Base-by-base conservation (phyloP, 768 basidiomycete genomes). In the Tricholoma flavovirens region DNA sequence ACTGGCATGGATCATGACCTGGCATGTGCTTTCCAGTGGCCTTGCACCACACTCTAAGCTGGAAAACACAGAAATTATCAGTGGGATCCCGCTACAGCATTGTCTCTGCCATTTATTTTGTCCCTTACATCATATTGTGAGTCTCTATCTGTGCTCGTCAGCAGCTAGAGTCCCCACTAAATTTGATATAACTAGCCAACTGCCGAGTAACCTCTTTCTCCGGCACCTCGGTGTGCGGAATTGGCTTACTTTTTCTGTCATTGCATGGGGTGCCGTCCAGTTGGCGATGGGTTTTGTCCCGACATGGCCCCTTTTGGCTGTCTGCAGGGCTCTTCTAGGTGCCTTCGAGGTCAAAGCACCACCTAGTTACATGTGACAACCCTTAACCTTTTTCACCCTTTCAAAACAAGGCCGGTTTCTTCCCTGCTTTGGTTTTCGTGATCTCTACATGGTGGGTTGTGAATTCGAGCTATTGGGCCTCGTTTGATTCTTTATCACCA, bases 111-210 rank as follows among this genome's bases (percentile, higher is more conserved):
- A 59, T 78, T 29, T 79, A 76, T 59, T 79, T 79, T 61, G 58
- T 77, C 12, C 78, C 78, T n/a, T 78, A 77, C 59, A 75, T 76
- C 50, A 51, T 79, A 21, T 66, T 77, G 79, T 78, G 53, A 56
- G 77, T 68, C 22, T 15, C 49, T n/a, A 3, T 26, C 24, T 26
- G 24, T 22, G 32, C 10, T 22, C 59, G 24, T 29, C 4, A 29
- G 21, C 29, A 24, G 19, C 19, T 48, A n/a, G 56, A 29, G 3
- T n/a, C n/a, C n/a, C n/a, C 35, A 15, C 36, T n/a, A 51, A 24
- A 57, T 14, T 53, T 54, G 26, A 49, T 33, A 32, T 19, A 46
- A 43, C 24, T 55, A 78, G 77, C 17, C 77, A 79, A 65, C 62
- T 79, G 11, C 78, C 78, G 14, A 74, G 74, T 40, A 78, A 75